Percentiles rank a stretch among this genome's conserved stretches.
Evolutionary conservation across 768 basidiomycete genomes (phyloP).

Genomic region (Lyophyllum decastes): DNA sequence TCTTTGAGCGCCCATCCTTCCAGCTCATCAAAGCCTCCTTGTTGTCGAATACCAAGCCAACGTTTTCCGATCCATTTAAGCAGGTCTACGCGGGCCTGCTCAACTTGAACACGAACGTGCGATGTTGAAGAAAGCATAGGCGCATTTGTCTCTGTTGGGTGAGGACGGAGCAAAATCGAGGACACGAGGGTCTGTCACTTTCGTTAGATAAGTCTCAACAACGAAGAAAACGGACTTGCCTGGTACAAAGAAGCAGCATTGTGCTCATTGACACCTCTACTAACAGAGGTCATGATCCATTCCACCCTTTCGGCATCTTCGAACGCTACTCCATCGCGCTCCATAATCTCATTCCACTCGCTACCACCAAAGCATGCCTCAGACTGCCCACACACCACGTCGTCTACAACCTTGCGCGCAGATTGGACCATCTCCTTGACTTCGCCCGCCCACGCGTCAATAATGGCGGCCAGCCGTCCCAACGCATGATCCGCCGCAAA

Average conservation of each 20-base stretch:
- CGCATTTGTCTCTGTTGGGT: slow-evolving; percentile 54
- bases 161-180: slow-evolving; percentile 67
- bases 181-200: slow-evolving; percentile 65
- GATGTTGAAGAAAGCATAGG: slow-evolving; percentile 74
- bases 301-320: slow-evolving; percentile 81
- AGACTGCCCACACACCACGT: slow-evolving; percentile 57
- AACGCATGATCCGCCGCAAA: slow-evolving; percentile 66
- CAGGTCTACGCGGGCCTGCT: slow-evolving; percentile 68
- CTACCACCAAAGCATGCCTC: slow-evolving; percentile 64
- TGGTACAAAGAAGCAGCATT: slow-evolving; percentile 78
- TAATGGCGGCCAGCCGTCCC: slow-evolving; percentile 50
- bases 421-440: slow-evolving; percentile 67
- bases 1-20: slow-evolving; percentile 90
- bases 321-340: slow-evolving; percentile 71
- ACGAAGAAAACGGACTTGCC: slow-evolving; percentile 34
- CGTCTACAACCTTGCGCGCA: slow-evolving; percentile 64
- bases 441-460: slow-evolving; percentile 73
- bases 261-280: slow-evolving; percentile 62
- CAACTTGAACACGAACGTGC: slow-evolving; percentile 69
- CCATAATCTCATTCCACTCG: slow-evolving; percentile 78
- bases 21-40: slow-evolving; percentile 80
- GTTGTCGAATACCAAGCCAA: slow-evolving; percentile 74
- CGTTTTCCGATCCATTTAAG: slow-evolving; percentile 74
- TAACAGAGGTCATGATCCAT: slow-evolving; percentile 66
- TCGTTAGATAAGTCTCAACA: not conserved